Percentiles rank a stretch among this genome's conserved stretches.
Conservation (phyloP, 106 monocot genomes). For the Hemerocallis citrina region DNA sequence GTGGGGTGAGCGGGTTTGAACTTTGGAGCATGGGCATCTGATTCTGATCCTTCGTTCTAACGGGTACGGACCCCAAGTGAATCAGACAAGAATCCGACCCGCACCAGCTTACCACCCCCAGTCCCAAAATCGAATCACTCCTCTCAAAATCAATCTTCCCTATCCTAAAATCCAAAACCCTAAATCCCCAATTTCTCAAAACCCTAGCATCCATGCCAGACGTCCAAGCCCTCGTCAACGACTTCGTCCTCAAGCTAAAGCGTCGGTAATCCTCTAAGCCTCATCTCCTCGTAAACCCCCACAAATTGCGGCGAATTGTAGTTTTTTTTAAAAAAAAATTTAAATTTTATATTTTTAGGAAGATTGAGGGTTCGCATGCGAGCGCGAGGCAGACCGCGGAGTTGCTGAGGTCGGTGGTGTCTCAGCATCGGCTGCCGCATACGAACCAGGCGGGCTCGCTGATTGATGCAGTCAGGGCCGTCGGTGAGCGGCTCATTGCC, state of each 20-base stretch:
- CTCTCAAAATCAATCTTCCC: no score
- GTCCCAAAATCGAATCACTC: no score
- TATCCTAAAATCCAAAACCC: no score
- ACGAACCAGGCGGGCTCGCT: conserved; percentile 58
- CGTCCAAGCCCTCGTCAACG: conserved; percentile 63
- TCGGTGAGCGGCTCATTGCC: conserved; percentile 78
- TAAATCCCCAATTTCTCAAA: background rate
- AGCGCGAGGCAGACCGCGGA: conserved; percentile 79
- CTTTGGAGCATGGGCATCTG: no score
- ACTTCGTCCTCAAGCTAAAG: conserved; percentile 83
- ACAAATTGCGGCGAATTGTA: background rate
- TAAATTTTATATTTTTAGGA: conserved; percentile 22
- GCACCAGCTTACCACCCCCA: no score
- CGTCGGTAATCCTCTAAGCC: conserved; percentile 18
- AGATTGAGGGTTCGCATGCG: conserved; percentile 91
- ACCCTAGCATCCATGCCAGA: conserved; percentile 58
- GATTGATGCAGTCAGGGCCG: conserved; percentile 56
- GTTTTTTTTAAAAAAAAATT: no score
- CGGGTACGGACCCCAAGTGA: no score
- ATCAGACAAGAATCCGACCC: no score
- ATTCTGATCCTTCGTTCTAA: no score
- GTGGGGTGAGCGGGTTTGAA: no score
- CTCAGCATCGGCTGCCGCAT: conserved; percentile 72
- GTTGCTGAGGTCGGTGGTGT: conserved; percentile 78
- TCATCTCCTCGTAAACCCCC: background rate